These are phyloP conservation scores for Marasmius sp. DNA, from an alignment of 1,284 basidiomycete species.

Conservation along the genomic window DNA sequence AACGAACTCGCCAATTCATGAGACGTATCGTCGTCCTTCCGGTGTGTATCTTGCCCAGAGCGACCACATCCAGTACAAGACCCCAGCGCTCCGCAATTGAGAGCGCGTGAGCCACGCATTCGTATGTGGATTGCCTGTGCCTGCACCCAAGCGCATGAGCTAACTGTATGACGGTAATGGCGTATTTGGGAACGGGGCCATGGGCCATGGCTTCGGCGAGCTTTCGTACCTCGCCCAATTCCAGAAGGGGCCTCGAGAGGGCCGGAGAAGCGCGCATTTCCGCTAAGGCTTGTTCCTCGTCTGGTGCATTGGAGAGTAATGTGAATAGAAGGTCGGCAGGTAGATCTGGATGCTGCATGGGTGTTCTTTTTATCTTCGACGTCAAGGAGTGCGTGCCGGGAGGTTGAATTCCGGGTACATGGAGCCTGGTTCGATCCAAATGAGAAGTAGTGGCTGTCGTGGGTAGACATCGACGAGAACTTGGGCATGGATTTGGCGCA, in stretches of 20 bases:
- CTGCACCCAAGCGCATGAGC: slow-evolving; percentile 47
- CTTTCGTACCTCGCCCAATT: slow-evolving; percentile 38
- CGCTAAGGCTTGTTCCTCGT: slow-evolving; percentile 23
- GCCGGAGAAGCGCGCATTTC: slow-evolving; percentile 26
- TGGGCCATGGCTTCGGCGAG: slow-evolving; percentile 46
- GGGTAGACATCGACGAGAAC: slow-evolving; percentile 17
- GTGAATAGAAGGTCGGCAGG: slow-evolving; percentile 19
- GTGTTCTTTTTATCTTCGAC: slow-evolving; percentile 1
- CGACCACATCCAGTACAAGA: slow-evolving; percentile 44
- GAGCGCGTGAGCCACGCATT: slow-evolving; percentile 50
- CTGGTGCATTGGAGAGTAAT: slow-evolving; percentile 21
- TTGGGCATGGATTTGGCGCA: slow-evolving; percentile 7
- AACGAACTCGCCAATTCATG: slow-evolving; percentile 67
- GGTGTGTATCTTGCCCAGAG: slow-evolving; percentile 44
- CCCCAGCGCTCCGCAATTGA: slow-evolving; percentile 49
- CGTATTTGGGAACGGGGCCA: slow-evolving; percentile 32
- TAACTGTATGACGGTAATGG: slow-evolving; percentile 44
- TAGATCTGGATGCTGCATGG: not conserved
- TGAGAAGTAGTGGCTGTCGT: slow-evolving; percentile 10
- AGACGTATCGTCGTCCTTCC: slow-evolving; percentile 51
- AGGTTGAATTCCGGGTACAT: slow-evolving; percentile 6
- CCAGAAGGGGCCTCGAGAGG: slow-evolving; percentile 30
- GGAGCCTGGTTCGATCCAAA: slow-evolving; percentile 4
- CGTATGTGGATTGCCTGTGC: slow-evolving; percentile 57
- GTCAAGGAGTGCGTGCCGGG: slow-evolving; percentile 5